Evolutionary conservation across 2,329 filamentous ascomycete genomes (phyloP), one percentile per base, ranked within the genome.

Genomic region (Xylariaceae sp.): DNA sequence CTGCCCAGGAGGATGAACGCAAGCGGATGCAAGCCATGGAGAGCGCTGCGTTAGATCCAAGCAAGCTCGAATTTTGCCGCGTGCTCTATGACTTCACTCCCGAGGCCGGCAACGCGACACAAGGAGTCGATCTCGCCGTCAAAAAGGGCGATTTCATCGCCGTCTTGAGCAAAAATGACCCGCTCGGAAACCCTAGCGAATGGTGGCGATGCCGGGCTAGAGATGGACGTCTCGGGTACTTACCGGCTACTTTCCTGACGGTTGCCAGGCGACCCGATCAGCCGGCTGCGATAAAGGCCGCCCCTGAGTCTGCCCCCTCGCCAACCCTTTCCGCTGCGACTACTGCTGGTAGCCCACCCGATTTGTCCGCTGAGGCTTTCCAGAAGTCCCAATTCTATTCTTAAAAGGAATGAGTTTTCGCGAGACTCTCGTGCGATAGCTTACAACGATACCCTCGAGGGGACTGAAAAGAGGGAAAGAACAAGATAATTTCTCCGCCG

Each of bases 181-280:
- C 94, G 0, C 84, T 93, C 70, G 94, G 94, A 49, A 92, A 94
- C 68, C 85, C 91, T 3, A 94, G 89, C 55, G 93, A 99, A 72
- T 99, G 94, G 94, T 99, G 94, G 94, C 86, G 88, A 65, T 99
- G 95, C 75, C 84, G 94, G 57, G 89, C 93, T 11, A 83, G 94
- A 62, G 92, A 97, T 72, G 92, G 92, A 51, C 83, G 91, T 30
- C 87, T 96, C 68, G 94, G 94, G 6, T 99, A 97, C 72, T 81
- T 99, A 4, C 94, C 95, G 1, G 86, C 88, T 1, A 92, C 92
- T 1, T 99, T 97, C 70, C 82, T 99, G 34, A 91, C 96, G 75
- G 83, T 94, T 53, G 78, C 85, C 30, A 79, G 80, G 68, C 77
- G 81, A 54, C 80, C 83, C 0, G 78, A 77, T 18, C 76, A 78